Conservation (phyloP, 768 basidiomycete genomes). For the Lactarius quietus region DNA sequence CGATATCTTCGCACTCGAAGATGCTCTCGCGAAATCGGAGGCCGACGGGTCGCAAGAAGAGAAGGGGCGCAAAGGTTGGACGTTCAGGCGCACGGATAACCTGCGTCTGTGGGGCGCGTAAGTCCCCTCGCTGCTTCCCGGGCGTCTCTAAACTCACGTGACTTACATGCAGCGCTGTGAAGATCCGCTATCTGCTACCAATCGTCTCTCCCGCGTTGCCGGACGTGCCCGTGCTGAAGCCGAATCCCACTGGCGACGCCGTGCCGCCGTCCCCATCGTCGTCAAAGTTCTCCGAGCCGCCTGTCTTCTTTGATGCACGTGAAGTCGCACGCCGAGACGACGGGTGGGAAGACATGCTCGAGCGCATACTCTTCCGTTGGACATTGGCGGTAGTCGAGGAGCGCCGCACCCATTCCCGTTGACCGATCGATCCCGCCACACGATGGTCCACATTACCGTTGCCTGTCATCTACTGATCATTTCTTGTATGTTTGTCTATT, state of each 20-base stretch:
- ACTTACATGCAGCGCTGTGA: constrained; percentile 61
- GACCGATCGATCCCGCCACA: not conserved
- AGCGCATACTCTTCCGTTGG: constrained; percentile 61
- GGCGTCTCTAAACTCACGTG: not conserved
- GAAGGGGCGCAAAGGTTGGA: constrained; percentile 62
- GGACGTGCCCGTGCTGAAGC: constrained; percentile 30
- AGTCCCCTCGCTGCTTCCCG: constrained; percentile 31
- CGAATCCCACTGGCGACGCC: constrained; percentile 23
- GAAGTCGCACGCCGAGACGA: constrained; percentile 67
- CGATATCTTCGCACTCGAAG: constrained; percentile 68
- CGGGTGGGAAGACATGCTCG: constrained; percentile 83
- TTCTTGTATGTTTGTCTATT: not conserved
- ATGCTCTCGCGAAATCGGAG: constrained; percentile 36
- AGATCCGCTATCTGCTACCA: constrained; percentile 75
- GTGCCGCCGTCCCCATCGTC: constrained; percentile 32
- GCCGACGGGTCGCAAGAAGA: constrained; percentile 36
- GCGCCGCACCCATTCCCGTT: constrained; percentile 34
- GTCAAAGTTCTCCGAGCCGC: constrained; percentile 40
- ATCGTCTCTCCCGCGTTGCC: constrained; percentile 51
- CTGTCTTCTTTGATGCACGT: constrained; percentile 67
- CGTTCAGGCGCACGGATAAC: constrained; percentile 84
- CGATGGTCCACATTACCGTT: not conserved
- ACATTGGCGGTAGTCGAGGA: constrained; percentile 66
- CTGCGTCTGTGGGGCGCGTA: constrained; percentile 82
- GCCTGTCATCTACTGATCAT: constrained; percentile 10